These are phyloP conservation scores for Alternaria alternata DNA, from an alignment of 2,329 filamentous ascomycete genomes.

Conservation along the genomic window DNA sequence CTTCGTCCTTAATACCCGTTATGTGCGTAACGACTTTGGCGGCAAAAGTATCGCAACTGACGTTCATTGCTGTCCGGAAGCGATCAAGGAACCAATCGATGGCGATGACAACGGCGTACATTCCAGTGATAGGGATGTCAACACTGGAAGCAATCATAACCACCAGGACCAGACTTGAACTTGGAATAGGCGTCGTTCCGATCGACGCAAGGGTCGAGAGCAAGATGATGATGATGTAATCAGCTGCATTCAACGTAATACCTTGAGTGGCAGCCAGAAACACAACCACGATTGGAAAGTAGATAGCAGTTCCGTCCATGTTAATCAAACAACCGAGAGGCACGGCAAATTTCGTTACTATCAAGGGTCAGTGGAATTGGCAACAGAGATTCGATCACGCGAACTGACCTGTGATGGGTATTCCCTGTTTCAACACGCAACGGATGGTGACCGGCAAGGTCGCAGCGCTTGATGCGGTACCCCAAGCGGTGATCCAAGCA, in stretches of 20 bases:
- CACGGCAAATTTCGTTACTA: constrained; percentile 56
- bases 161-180: constrained; percentile 60
- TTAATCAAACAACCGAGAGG: constrained; percentile 58
- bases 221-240: constrained; percentile 61
- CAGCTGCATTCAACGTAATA: constrained; percentile 51
- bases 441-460: constrained; percentile 61
- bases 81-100: constrained; percentile 67
- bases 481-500: constrained; percentile 65
- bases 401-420: constrained; percentile 49
- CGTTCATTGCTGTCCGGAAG: constrained; percentile 62
- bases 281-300: constrained; percentile 63
- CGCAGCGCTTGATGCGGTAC: constrained; percentile 62
- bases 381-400: neutral
- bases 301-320: constrained; percentile 59
- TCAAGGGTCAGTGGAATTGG: neutral
- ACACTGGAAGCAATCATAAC: constrained; percentile 61
- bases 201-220: constrained; percentile 62
- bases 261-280: constrained; percentile 63
- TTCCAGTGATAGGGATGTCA: constrained; percentile 57
- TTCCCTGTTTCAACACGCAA: constrained; percentile 50
- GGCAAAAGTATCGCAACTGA: constrained; percentile 61
- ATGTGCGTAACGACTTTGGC: constrained; percentile 52
- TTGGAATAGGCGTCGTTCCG: constrained; percentile 63
- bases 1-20: constrained; percentile 48
- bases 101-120: constrained; percentile 63